These are phyloP conservation scores for Stagonosporopsis rhizophila DNA, from an alignment of 2,329 filamentous ascomycete species.

Conservation along the genomic window DNA sequence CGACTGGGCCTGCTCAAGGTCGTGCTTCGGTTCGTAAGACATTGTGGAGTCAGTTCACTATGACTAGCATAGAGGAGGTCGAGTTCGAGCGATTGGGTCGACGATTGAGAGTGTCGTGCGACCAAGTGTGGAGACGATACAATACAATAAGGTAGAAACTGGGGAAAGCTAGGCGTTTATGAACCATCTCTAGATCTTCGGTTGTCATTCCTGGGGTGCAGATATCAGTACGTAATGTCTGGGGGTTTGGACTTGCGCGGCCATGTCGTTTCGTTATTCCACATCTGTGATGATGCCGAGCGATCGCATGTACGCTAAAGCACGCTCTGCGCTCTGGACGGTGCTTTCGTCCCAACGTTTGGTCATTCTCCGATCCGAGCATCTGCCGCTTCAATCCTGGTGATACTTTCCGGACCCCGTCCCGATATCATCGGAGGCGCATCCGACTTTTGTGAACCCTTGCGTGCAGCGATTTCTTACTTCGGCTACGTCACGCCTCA, in stretches of 20 bases:
- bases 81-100: background rate
- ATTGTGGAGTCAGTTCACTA: background rate
- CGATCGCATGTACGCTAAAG: conserved; percentile 7
- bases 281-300: background rate
- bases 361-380: conserved; percentile 1
- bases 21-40: conserved; percentile 19
- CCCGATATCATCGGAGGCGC: conserved; percentile 4
- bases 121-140: background rate
- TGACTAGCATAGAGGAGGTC: background rate
- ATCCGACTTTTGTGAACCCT: background rate
- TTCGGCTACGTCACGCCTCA: background rate
- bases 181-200: background rate
- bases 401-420: background rate
- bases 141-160: conserved; percentile 1
- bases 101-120: background rate
- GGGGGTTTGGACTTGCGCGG: background rate
- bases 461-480: background rate
- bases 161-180: conserved; percentile 7
- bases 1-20: conserved; percentile 4
- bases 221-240: conserved; percentile 16
- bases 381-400: conserved; percentile 1
- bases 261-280: conserved; percentile 2
- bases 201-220: conserved; percentile 5
- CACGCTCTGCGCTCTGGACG: conserved; percentile 3
- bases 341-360: background rate